Conservation (phyloP, 2,329 filamentous ascomycete species). For the Periconia macrospinosa region DNA sequence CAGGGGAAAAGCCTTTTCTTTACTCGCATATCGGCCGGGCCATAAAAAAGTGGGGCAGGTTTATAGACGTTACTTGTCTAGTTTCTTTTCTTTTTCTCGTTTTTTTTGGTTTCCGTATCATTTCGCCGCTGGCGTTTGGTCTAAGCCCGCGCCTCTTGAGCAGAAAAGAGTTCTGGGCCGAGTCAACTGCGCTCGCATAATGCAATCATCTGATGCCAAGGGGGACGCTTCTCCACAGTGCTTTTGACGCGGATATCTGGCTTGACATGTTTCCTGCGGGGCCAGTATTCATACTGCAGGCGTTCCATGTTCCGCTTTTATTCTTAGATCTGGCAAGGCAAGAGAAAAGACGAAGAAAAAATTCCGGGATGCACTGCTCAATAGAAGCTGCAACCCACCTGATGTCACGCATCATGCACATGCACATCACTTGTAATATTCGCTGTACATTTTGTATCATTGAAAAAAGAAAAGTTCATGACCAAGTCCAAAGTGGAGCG, state of each 20-base stretch:
- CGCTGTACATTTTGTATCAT: not conserved
- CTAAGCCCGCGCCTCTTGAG: not conserved
- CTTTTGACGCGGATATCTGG: not conserved
- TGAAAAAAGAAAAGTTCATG: conserved; percentile 14
- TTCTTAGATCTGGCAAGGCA: not conserved
- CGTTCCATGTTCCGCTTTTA: not conserved
- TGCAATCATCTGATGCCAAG: not conserved
- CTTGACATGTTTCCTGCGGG: not conserved
- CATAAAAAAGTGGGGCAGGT: conserved; percentile 31
- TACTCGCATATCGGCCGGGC: conserved; percentile 30
- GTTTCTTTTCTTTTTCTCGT: conserved; percentile 7
- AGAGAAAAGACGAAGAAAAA: too few relatives aligned
- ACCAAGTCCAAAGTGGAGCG: not conserved
- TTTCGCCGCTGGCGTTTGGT: not conserved
- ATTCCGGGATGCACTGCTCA: too few relatives aligned
- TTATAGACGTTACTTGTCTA: conserved; percentile 24
- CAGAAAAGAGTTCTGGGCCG: not conserved
- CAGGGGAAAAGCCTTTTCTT: conserved; percentile 16
- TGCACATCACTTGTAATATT: not conserved
- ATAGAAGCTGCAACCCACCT: too few relatives aligned
- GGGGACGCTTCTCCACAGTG: not conserved
- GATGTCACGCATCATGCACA: not conserved
- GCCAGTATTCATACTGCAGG: not conserved
- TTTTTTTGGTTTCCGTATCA: not conserved
- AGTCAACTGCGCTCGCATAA: not conserved